Evolutionary conservation across 75 land plant species (phyloP).

Genomic region (Chamaecyparis obtusa): DNA sequence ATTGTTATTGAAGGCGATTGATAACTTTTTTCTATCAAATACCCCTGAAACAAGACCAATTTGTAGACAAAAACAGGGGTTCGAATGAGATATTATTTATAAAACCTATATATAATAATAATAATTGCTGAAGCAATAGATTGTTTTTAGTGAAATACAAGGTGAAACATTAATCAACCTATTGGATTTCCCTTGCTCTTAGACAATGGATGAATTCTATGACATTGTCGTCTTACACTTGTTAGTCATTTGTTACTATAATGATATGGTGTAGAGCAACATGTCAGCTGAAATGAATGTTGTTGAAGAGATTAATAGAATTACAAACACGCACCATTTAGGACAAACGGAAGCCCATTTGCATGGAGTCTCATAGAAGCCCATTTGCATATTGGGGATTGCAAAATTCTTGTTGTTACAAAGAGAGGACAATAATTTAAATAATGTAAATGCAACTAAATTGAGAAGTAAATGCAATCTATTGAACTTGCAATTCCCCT

Average conservation of each 20-base stretch:
- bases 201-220: background rate
- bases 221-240: background rate
- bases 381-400: background rate
- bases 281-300: background rate
- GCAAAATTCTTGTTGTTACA: no score
- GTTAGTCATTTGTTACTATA: background rate
- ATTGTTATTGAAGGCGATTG: background rate
- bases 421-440: no score
- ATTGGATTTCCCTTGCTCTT: background rate
- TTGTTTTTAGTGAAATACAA: background rate
- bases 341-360: background rate
- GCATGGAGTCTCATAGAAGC: no score
- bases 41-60: background rate
- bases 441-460: no score
- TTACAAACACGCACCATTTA: background rate
- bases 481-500: no score
- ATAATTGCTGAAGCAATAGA: background rate
- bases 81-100: background rate
- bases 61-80: no score
- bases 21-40: no score
- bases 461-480: no score
- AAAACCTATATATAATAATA: no score
- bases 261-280: background rate
- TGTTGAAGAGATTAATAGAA: background rate
- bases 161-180: background rate